A percentile compares a stretch with the other conserved stretches of the same genome.
Conservation (phyloP, 2,329 filamentous ascomycete genomes). For the Neofusicoccum cordaticola region DNA sequence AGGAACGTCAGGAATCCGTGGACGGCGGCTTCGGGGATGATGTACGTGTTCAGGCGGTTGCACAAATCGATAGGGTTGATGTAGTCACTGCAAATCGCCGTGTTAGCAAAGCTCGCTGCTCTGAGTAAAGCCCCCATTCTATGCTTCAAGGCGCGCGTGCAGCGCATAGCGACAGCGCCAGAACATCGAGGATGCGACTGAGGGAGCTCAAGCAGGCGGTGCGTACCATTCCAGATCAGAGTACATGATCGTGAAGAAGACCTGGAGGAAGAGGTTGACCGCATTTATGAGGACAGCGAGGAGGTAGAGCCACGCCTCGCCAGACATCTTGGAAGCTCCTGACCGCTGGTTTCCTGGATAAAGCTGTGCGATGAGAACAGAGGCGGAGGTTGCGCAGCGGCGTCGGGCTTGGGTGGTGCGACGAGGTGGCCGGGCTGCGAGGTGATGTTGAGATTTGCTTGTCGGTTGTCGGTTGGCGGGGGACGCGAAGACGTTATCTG, state of each 20-base stretch:
- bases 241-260: constrained; percentile 99
- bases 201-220: background rate
- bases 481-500: constrained; percentile 17
- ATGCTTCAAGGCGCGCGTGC: background rate
- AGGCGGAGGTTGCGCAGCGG: background rate
- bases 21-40: constrained; percentile 95
- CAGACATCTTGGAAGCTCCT: constrained; percentile 69
- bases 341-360: background rate
- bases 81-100: constrained; percentile 71
- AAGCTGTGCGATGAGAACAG: background rate
- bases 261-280: constrained; percentile 98
- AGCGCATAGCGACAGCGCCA: background rate
- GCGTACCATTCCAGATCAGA: constrained; percentile 97
- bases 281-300: constrained; percentile 98
- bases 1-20: constrained; percentile 94
- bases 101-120: constrained; percentile 10
- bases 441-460: constrained; percentile 15
- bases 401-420: background rate
- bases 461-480: constrained; percentile 17
- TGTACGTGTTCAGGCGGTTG: constrained; percentile 99
- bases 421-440: constrained; percentile 2
- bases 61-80: constrained; percentile 99
- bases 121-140: background rate
- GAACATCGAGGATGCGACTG: background rate
- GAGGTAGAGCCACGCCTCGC: constrained; percentile 97